Percentiles rank a stretch among this genome's conserved stretches.
These are phyloP conservation scores for Letharia columbiana DNA, from an alignment of 495 filamentous ascomycete species.

Conservation along the genomic window DNA sequence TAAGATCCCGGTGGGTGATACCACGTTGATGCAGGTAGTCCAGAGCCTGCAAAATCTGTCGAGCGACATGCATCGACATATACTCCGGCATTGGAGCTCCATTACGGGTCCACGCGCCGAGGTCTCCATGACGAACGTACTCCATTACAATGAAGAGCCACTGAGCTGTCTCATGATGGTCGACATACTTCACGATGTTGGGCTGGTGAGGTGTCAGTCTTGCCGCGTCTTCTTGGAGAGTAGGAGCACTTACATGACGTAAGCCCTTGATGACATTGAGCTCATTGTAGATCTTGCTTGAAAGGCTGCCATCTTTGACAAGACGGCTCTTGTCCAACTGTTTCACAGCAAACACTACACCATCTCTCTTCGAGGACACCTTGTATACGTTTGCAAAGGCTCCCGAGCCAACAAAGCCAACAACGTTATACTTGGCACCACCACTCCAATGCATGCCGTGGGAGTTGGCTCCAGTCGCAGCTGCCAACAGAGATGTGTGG, in stretches of 20 bases:
- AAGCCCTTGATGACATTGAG: slow-evolving; percentile 85
- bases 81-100: slow-evolving; percentile 56
- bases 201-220: slow-evolving; percentile 43
- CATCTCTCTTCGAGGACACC: slow-evolving; percentile 69
- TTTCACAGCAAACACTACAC: slow-evolving; percentile 77
- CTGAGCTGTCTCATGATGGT: slow-evolving; percentile 66
- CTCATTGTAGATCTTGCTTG: slow-evolving; percentile 85
- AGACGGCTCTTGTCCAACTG: slow-evolving; percentile 83
- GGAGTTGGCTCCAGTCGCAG: slow-evolving; percentile 32
- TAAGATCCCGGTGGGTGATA: slow-evolving; percentile 95
- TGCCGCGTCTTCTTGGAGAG: not conserved
- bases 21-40: slow-evolving; percentile 77
- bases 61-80: slow-evolving; percentile 58
- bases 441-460: slow-evolving; percentile 72
- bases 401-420: slow-evolving; percentile 75
- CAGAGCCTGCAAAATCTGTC: slow-evolving; percentile 71
- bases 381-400: slow-evolving; percentile 91
- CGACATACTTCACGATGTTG: slow-evolving; percentile 85
- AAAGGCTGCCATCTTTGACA: slow-evolving; percentile 76
- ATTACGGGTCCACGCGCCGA: slow-evolving; percentile 59
- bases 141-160: slow-evolving; percentile 96
- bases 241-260: slow-evolving; percentile 57
- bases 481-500: slow-evolving; percentile 16
- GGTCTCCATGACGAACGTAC: slow-evolving; percentile 73
- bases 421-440: slow-evolving; percentile 70